Conservation (phyloP, 108 stramenopile genomes). For the Skeletonema menzelii region DNA sequence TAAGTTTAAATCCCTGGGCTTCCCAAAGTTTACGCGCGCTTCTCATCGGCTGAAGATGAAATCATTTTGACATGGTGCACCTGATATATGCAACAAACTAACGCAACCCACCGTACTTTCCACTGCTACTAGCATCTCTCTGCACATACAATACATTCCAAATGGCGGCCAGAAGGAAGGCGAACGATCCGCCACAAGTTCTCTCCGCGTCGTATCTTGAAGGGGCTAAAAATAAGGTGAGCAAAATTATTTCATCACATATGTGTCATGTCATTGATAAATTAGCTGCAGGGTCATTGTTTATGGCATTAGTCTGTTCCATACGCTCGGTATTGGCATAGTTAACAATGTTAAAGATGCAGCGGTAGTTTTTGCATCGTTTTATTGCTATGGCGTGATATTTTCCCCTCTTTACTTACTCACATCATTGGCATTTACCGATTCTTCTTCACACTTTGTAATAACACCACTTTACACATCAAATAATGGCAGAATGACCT, state of each 20-base stretch:
- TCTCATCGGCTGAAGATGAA: background rate
- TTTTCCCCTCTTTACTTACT: background rate
- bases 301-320: background rate
- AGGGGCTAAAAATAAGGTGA: constrained; percentile 5
- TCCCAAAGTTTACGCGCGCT: background rate
- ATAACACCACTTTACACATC: background rate
- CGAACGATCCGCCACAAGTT: background rate
- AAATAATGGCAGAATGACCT: constrained; percentile 14
- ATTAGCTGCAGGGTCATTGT: background rate
- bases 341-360: background rate
- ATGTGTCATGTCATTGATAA: constrained; percentile 2
- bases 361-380: background rate
- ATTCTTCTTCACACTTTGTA: background rate
- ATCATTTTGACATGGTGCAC: background rate
- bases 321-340: background rate
- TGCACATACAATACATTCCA: background rate
- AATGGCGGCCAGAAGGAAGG: background rate
- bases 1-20: background rate
- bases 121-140: background rate
- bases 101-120: too few species aligned
- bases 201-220: background rate
- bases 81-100: background rate
- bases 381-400: background rate
- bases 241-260: background rate
- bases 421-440: background rate